These are phyloP conservation scores for Thalassiosira mediterranea DNA, from an alignment of 352 stramenopile genomes.

Conservation along the genomic window DNA sequence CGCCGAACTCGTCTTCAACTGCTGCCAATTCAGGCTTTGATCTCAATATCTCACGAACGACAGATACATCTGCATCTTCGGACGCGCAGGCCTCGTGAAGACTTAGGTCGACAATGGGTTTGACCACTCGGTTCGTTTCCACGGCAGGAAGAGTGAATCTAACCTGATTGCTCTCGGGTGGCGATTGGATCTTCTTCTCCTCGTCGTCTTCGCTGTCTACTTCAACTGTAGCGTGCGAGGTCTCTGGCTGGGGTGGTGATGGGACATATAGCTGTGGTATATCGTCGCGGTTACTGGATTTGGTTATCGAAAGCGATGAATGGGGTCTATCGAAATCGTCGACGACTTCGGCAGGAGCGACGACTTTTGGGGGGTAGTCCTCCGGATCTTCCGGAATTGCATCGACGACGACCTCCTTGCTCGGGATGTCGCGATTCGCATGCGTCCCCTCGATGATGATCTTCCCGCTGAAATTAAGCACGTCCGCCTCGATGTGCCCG, in stretches of 20 bases:
- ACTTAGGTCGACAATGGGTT: slow-evolving; percentile 2
- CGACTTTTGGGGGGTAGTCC: not conserved
- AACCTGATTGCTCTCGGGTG: not conserved
- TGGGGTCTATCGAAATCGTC: not conserved
- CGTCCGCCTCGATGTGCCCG: slow-evolving; percentile 31
- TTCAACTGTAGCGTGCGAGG: slow-evolving; percentile 3
- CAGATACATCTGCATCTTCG: slow-evolving; percentile 25
- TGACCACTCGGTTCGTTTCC: not conserved
- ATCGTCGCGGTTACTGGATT: not conserved
- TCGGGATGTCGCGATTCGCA: not conserved
- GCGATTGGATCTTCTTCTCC: slow-evolving; percentile 8
- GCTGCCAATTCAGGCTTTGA: slow-evolving; percentile 22
- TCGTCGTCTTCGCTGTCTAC: slow-evolving; percentile 18
- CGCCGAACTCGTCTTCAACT: slow-evolving; percentile 24
- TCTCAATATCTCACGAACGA: slow-evolving; percentile 17
- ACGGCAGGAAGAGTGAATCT: not conserved
- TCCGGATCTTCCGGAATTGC: slow-evolving; percentile 5
- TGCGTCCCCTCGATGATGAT: slow-evolving; percentile 13
- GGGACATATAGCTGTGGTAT: slow-evolving; percentile 3
- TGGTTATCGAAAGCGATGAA: not conserved
- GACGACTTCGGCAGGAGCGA: not conserved
- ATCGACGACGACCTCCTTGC: slow-evolving; percentile 10
- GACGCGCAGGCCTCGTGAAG: slow-evolving; percentile 31
- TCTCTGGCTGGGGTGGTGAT: not conserved
- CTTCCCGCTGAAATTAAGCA: slow-evolving; percentile 31